Evolutionary conservation across 805 yeast species (phyloP).

Genomic region (Saccharomycopsis microspora): DNA sequence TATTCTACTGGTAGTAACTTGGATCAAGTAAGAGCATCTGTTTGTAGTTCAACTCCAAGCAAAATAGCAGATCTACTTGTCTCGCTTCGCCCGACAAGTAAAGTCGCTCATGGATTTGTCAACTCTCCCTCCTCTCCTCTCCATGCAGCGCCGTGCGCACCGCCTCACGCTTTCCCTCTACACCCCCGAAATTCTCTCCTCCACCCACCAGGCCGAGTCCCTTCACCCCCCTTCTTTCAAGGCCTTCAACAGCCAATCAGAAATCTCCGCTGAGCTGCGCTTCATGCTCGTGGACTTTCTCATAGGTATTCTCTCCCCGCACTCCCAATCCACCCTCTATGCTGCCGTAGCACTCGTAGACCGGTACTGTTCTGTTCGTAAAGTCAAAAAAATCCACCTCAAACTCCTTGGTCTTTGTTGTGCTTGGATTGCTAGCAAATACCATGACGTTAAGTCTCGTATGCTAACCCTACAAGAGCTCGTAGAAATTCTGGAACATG

Average conservation of each 20-base stretch:
- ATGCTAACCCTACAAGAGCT: constrained; percentile 6
- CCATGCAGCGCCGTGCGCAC: constrained; percentile 7
- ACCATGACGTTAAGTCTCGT: constrained; percentile 17
- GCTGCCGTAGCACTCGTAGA: constrained; percentile 25
- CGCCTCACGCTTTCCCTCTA: constrained; percentile 5
- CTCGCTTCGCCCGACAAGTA: too few species aligned
- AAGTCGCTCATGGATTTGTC: too few species aligned
- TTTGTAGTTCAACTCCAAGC: too few species aligned
- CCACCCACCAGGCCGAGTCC: background rate
- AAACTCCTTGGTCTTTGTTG: constrained; percentile 32
- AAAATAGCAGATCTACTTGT: too few species aligned
- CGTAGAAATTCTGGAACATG: background rate
- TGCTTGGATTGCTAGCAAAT: constrained; percentile 35
- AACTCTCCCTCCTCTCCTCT: constrained; percentile 1
- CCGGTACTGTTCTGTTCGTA: constrained; percentile 25
- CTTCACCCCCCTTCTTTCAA: constrained; percentile 1
- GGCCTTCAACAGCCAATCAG: constrained; percentile 8
- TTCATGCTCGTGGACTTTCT: constrained; percentile 5
- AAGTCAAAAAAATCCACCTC: constrained; percentile 25
- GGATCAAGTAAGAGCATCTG: too few species aligned
- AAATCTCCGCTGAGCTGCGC: constrained; percentile 7
- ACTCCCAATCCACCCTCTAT: constrained; percentile 5
- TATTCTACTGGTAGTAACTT: too few species aligned
- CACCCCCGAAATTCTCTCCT: constrained; percentile 5
- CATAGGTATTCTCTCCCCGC: background rate